Evolutionary conservation across 306 rosid genomes (phyloP), one percentile per base, ranked within the genome.

Genomic region (Castanospermum australe): DNA sequence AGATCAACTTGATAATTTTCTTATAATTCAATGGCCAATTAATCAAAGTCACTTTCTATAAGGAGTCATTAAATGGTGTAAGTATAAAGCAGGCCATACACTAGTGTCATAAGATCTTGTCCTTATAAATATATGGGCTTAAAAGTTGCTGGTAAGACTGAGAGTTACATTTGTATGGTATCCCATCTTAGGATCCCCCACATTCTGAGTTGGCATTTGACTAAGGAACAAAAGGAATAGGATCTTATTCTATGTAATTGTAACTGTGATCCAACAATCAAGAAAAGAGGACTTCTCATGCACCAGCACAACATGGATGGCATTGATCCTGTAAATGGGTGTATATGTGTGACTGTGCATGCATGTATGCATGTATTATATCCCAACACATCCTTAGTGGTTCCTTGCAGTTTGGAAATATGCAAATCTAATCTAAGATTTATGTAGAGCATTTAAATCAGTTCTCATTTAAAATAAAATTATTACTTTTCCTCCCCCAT

Each of bases 391-490:
- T 73, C 50, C 44, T 36, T 28, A 32, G 36, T 57, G 35, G 38
- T 38, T 28, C 39, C 33, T 68, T 41, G 63, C 51, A 41, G 47
- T 84, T 79, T 68, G 78, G 33, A 52, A 64, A 48, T 79, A 57
- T 67, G 45, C 6, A 47, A 52, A 45, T 81, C 5, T 44, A 59
- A 74, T 67, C 20, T 64, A 47, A 45, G 56, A 47, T 69, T 71
- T 33, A 18, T 68, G 33, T 39, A 18, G 60, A 25, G 20, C 65
- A 82, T 15, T 48, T 82, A 68, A 36, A 38, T 38, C 59, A 38
- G 54, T 60, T 82, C 25, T n/a, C 25, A 8, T 60, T 30, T 6
- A 51, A 76, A 36, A 61, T 63, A 77, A 77, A 61, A 63, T 14
- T n/a, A 11, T 54, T 63, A 35, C 66, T 71, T 14, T 62, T 33